A percentile compares a stretch with the other conserved stretches of the same genome.
Conservation (phyloP, 192 early-diverging fungal genomes). For the Coemansia sp. region DNA sequence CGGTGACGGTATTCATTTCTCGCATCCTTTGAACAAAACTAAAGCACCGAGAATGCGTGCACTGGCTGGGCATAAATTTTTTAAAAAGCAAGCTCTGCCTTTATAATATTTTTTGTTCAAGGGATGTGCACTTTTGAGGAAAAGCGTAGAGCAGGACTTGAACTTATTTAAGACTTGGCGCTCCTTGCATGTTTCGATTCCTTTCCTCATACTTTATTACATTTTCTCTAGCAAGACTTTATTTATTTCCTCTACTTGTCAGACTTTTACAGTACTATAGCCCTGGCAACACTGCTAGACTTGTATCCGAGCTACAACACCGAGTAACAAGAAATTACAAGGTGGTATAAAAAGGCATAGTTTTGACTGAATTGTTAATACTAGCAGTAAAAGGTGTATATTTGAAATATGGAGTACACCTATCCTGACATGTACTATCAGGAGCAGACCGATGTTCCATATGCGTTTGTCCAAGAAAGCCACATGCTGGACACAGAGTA, state of each 20-base stretch:
- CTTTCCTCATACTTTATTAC: not conserved
- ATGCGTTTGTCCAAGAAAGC: not conserved
- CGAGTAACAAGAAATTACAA: not conserved
- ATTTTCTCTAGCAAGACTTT: not conserved
- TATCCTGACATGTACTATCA: constrained; percentile 10
- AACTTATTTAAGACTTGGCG: not conserved
- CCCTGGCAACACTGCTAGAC: not conserved
- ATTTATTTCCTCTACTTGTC: not conserved
- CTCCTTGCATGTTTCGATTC: not conserved
- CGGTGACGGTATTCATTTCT: not conserved
- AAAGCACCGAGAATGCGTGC: not conserved
- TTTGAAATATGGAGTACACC: constrained; percentile 11
- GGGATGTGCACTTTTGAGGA: not conserved
- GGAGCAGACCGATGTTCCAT: not conserved
- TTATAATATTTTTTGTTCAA: constrained; percentile 6
- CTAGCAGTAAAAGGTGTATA: not conserved
- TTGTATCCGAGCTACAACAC: not conserved
- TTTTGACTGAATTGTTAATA: not conserved
- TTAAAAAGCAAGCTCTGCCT: not conserved
- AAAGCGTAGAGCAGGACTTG: not conserved
- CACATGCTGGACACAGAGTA: not conserved
- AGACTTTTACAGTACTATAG: not conserved
- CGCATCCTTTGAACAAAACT: not conserved
- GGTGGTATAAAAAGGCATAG: not conserved
- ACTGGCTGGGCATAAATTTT: not conserved